Conservation (phyloP, 73 alveolate genomes). For the Blepharisma stoltei region DNA sequence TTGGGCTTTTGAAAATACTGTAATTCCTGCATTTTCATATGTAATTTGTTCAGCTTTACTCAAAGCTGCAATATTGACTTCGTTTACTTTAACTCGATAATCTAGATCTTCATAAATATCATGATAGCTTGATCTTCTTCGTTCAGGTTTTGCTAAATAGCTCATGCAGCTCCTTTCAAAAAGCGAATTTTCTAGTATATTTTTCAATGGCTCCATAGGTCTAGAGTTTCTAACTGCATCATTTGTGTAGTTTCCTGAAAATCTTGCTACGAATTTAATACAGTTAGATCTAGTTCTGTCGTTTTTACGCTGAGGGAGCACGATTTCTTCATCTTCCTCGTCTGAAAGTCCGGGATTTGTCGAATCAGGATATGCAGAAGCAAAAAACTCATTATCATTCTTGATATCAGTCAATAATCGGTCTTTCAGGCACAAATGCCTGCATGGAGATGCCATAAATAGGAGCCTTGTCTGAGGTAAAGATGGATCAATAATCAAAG, state of each 20-base stretch:
- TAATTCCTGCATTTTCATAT: not conserved
- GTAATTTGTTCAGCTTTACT: slow-evolving; percentile 10
- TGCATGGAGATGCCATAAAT: slow-evolving; percentile 10
- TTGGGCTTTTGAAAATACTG: not conserved
- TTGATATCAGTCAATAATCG: not conserved
- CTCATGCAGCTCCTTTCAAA: not conserved
- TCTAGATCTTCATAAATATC: slow-evolving; percentile 18
- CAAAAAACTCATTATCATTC: not conserved
- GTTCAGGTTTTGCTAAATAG: too few species aligned
- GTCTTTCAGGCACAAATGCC: not conserved
- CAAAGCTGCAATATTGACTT: slow-evolving; percentile 7
- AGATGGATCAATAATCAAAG: slow-evolving; percentile 17
- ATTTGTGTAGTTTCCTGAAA: not conserved
- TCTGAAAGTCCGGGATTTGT: not conserved
- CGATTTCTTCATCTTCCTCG: not conserved
- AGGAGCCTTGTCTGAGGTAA: not conserved
- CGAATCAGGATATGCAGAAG: slow-evolving; percentile 18
- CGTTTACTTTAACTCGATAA: not conserved
- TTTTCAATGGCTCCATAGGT: not conserved
- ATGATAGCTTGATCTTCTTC: not conserved
- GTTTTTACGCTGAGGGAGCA: not conserved
- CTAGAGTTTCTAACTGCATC: not conserved
- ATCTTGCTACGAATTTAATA: not conserved
- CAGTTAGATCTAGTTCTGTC: not conserved
- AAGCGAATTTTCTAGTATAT: not conserved